These are phyloP conservation scores for Bryoerythrophyllum caledonicum DNA, from an alignment of 225 moss, liverwort and hornwort genomes.

Conservation along the genomic window DNA sequence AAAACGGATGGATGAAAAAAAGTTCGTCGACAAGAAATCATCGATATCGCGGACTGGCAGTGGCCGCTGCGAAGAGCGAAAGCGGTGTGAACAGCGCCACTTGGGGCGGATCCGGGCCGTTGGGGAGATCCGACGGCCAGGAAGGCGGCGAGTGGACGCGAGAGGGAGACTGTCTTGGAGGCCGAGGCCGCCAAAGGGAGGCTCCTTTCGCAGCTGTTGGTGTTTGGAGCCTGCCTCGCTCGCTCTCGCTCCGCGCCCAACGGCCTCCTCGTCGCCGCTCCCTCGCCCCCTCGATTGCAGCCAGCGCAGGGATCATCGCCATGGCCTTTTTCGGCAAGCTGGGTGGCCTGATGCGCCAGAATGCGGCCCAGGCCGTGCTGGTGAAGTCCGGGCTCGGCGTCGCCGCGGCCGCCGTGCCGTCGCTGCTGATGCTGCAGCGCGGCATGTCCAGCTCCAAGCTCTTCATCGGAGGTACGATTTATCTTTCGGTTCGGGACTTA, in stretches of 20 bases:
- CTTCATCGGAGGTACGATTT: slow-evolving; percentile 47
- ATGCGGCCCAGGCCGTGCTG: slow-evolving; percentile 50
- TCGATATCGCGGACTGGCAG: too few relatives aligned
- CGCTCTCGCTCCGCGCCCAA: not conserved
- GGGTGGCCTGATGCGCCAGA: slow-evolving; percentile 51
- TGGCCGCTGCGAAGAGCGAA: too few relatives aligned
- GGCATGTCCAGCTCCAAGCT: slow-evolving; percentile 59
- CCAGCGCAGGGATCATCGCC: not conserved
- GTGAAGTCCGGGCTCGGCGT: slow-evolving; percentile 34
- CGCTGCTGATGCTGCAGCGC: slow-evolving; percentile 56
- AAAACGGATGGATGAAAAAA: too few relatives aligned
- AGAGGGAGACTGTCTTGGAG: not conserved
- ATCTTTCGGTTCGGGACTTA: not conserved
- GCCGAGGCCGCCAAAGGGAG: not conserved
- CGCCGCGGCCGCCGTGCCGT: slow-evolving; percentile 36
- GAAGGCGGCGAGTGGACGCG: not conserved
- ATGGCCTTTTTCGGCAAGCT: slow-evolving; percentile 58
- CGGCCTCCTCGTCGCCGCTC: not conserved
- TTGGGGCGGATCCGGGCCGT: not conserved
- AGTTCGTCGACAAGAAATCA: too few relatives aligned
- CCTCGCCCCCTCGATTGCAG: not conserved
- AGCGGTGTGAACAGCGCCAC: not conserved
- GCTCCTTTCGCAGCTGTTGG: fast-evolving
- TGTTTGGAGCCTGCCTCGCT: too few relatives aligned
- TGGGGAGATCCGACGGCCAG: not conserved